Conservation (phyloP, 2,329 filamentous ascomycete species). For the Elsinoe australis region DNA sequence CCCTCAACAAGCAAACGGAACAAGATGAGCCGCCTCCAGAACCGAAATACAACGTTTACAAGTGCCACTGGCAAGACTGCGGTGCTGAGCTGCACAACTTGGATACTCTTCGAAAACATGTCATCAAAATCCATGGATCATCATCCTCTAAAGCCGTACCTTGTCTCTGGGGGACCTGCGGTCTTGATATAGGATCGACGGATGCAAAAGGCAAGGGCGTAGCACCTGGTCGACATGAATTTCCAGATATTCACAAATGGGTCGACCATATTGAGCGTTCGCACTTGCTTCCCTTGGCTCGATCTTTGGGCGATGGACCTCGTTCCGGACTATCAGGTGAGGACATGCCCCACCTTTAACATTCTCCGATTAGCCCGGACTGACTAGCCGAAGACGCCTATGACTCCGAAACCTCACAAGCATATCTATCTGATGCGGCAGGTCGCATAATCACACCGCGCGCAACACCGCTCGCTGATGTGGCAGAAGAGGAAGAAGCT, state of each 20-base stretch:
- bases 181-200: slow-evolving; percentile 21
- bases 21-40: slow-evolving; percentile 18
- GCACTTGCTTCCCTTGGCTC: slow-evolving; percentile 49
- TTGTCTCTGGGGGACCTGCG: slow-evolving; percentile 43
- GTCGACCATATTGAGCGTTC: slow-evolving; percentile 44
- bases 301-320: slow-evolving; percentile 54
- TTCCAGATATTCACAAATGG: slow-evolving; percentile 38
- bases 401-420: slow-evolving; percentile 36
- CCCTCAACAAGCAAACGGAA: slow-evolving; percentile 9
- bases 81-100: slow-evolving; percentile 54
- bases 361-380: slow-evolving; percentile 22
- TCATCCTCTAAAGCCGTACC: slow-evolving; percentile 32
- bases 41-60: slow-evolving; percentile 41
- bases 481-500: slow-evolving; percentile 2
- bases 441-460: slow-evolving; percentile 43
- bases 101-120: slow-evolving; percentile 51
- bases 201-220: slow-evolving; percentile 23
- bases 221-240: slow-evolving; percentile 26
- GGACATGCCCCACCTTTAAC: slow-evolving; percentile 24
- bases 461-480: slow-evolving; percentile 11
- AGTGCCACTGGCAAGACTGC: slow-evolving; percentile 53
- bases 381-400: slow-evolving; percentile 27
- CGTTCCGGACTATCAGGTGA: slow-evolving; percentile 49
- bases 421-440: slow-evolving; percentile 42
- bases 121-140: slow-evolving; percentile 48